These are phyloP conservation scores for Aspergillus leporis DNA, from an alignment of 495 filamentous ascomycete species.

Conservation along the genomic window DNA sequence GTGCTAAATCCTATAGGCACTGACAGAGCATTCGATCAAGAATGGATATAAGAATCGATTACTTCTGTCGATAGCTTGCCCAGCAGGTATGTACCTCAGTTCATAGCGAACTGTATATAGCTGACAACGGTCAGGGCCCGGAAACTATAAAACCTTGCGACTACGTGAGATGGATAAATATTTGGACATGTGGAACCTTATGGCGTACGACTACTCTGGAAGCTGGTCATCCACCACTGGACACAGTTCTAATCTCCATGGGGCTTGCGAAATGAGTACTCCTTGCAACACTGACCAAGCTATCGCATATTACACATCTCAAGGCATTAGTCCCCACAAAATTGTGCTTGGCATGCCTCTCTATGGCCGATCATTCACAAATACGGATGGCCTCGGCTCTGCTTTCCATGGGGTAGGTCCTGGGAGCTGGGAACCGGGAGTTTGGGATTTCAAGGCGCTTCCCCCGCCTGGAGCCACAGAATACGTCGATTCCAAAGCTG, in stretches of 20 bases:
- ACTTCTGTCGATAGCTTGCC: too few species aligned
- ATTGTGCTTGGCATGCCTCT: conserved; percentile 85
- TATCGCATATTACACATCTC: conserved; percentile 63
- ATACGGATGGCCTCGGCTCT: conserved; percentile 74
- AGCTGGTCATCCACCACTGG: conserved; percentile 63
- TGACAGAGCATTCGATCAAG: too few species aligned
- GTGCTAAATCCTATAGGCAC: too few species aligned
- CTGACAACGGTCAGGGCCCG: conserved; percentile 42
- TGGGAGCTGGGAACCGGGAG: conserved; percentile 69
- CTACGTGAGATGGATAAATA: conserved; percentile 66
- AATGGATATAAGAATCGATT: too few species aligned
- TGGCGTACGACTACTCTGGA: conserved; percentile 82
- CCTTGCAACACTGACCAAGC: conserved; percentile 49
- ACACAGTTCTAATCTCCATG: conserved; percentile 63
- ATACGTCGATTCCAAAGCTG: background rate
- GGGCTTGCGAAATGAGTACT: too few species aligned
- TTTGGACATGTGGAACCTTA: conserved; percentile 75
- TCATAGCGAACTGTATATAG: too few species aligned
- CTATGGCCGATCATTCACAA: conserved; percentile 78
- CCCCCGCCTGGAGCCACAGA: conserved; percentile 14
- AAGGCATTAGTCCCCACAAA: conserved; percentile 59
- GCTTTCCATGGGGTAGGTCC: conserved; percentile 66
- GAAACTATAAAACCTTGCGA: conserved; percentile 66
- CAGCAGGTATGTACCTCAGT: too few species aligned
- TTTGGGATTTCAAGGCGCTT: conserved; percentile 74